phyloP scores from a whole-genome alignment of 2,329 filamentous ascomycete species.

The Calonectria henricotiae region DNA sequence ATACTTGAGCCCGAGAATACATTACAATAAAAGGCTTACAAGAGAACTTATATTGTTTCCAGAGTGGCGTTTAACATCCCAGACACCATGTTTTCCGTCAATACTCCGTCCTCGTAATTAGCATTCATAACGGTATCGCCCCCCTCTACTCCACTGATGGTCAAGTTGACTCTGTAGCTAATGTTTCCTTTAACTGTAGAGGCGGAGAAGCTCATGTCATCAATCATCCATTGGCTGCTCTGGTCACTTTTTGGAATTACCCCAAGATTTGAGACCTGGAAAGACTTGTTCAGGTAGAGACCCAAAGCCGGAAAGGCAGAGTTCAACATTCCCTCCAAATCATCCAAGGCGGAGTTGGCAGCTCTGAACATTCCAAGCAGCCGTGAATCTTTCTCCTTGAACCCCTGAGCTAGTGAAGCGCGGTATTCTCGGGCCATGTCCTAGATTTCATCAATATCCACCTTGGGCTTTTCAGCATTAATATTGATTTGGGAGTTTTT shows the following conservation, averaged over 20 bases:
- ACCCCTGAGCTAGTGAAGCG: background rate
- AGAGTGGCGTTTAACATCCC: slow-evolving; percentile 27
- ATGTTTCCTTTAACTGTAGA: slow-evolving; percentile 35
- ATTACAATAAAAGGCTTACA: background rate
- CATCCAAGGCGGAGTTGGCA: slow-evolving; percentile 31
- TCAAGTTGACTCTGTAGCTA: slow-evolving; percentile 24
- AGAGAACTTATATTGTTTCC: slow-evolving; percentile 26
- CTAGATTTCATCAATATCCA: slow-evolving; percentile 30
- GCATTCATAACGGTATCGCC: slow-evolving; percentile 40
- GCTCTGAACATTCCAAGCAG: slow-evolving; percentile 21
- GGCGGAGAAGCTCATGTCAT: slow-evolving; percentile 43
- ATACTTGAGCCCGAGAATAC: background rate
- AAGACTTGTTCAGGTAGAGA: slow-evolving; percentile 33
- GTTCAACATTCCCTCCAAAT: slow-evolving; percentile 30
- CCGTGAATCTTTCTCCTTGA: slow-evolving; percentile 19
- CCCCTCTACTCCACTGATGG: slow-evolving; percentile 34
- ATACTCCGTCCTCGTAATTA: slow-evolving; percentile 35
- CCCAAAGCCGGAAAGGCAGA: slow-evolving; percentile 36
- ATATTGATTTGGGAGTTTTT: background rate
- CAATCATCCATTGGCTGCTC: slow-evolving; percentile 35
- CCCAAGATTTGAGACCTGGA: slow-evolving; percentile 39
- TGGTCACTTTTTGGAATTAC: slow-evolving; percentile 5
- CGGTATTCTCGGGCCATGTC: slow-evolving; percentile 32
- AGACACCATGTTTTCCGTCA: slow-evolving; percentile 28
- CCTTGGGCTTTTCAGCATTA: background rate